phyloP scores from a whole-genome alignment of 371 early-diverging fungal species.

The Rhizomucor pusillus region DNA sequence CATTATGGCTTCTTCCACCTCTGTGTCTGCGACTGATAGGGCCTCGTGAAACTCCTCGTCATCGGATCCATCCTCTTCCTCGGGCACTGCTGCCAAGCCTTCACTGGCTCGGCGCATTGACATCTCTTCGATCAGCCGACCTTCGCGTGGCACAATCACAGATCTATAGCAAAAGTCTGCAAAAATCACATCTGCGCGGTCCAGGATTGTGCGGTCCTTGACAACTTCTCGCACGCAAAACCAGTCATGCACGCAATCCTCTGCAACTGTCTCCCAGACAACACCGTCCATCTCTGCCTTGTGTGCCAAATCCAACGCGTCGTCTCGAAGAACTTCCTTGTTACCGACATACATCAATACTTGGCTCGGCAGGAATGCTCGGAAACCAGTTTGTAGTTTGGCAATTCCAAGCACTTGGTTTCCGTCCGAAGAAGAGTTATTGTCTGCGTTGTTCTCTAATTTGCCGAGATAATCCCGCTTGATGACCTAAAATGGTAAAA shows the following conservation, averaged over 20 bases:
- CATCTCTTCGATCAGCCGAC: conserved; percentile 8
- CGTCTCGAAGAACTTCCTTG: conserved; percentile 40
- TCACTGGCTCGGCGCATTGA: conserved; percentile 19
- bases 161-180: conserved; percentile 36
- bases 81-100: conserved; percentile 31
- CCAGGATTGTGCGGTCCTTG: conserved; percentile 31
- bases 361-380: conserved; percentile 22
- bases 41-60: conserved; percentile 19
- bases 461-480: conserved; percentile 40
- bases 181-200: conserved; percentile 29
- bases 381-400: conserved; percentile 37
- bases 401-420: conserved; percentile 35
- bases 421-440: conserved; percentile 19
- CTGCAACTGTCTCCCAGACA: conserved; percentile 29
- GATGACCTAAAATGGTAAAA: conserved; percentile 21
- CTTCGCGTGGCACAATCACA: conserved; percentile 21
- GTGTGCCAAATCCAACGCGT: conserved; percentile 32
- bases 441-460: conserved; percentile 16
- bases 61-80: conserved; percentile 27
- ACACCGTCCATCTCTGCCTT: conserved; percentile 40
- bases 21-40: conserved; percentile 13
- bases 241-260: conserved; percentile 47
- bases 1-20: conserved; percentile 11
- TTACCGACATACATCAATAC: conserved; percentile 38
- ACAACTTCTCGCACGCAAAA: conserved; percentile 46